Percentiles rank a stretch among this genome's conserved stretches.
Evolutionary conservation across 2,329 filamentous ascomycete genomes (phyloP).

Genomic region (Microthyrium microscopicum): DNA sequence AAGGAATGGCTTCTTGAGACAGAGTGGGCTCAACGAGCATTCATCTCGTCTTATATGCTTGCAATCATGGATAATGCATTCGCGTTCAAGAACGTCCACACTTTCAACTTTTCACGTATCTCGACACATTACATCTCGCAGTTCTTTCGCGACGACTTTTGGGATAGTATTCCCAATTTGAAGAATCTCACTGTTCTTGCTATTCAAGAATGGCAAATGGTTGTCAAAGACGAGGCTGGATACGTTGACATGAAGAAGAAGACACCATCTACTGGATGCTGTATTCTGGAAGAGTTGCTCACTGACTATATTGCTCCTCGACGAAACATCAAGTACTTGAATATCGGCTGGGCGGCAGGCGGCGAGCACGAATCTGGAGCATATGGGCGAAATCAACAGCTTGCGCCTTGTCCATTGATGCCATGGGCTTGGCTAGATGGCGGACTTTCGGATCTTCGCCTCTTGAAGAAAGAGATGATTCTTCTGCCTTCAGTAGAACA

Average conservation of each 20-base stretch:
- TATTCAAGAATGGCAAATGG: conserved; percentile 48
- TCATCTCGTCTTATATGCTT: conserved; percentile 50
- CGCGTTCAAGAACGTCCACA: conserved; percentile 38
- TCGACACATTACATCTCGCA: conserved; percentile 43
- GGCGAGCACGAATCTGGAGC: conserved; percentile 49
- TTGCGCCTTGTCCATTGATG: conserved; percentile 45
- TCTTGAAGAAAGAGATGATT: conserved; percentile 22
- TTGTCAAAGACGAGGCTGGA: conserved; percentile 35
- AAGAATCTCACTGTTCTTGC: conserved; percentile 40
- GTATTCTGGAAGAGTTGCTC: conserved; percentile 37
- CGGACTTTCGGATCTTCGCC: conserved; percentile 7
- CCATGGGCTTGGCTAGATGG: conserved; percentile 16
- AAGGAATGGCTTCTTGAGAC: conserved; percentile 52
- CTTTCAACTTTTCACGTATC: conserved; percentile 46
- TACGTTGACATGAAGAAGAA: conserved; percentile 32
- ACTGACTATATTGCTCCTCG: conserved; percentile 31
- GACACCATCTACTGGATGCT: conserved; percentile 34
- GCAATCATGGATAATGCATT: conserved; percentile 43
- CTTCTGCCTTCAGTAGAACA: conserved; percentile 39
- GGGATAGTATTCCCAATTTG: conserved; percentile 40
- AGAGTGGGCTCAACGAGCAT: conserved; percentile 51
- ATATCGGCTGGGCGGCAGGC: conserved; percentile 50
- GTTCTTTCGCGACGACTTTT: conserved; percentile 42
- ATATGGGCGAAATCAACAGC: conserved; percentile 42
- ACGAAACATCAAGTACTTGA: conserved; percentile 38